Base-by-base conservation (phyloP, 345 rosid species). In the Linum tenue region DNA sequence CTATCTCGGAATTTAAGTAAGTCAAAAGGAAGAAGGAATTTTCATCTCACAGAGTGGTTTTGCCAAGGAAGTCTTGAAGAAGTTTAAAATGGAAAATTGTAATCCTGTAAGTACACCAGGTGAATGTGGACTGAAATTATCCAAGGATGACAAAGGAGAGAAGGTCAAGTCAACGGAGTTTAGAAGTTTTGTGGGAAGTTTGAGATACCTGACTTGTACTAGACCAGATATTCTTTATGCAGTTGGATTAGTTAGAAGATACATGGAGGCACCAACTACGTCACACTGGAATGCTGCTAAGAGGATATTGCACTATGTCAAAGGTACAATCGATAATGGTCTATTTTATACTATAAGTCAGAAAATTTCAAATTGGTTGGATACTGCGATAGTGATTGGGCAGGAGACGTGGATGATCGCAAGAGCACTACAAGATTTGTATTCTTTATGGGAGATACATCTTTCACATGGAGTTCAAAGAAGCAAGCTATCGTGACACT, bases 171-270 rank as follows among this genome's bases (percentile, higher is more conserved):
- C 67, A 43, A 64, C 57, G 39, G 11, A 40, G 22, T 64, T 43
- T 64, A 15, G n/a, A 51, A 51, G 59, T 16, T 5, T 43, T 1
- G 1, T 50, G 43, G 0, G 56, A 64, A 43, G 59, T 48, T 15
- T 64, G 31, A 14, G 57, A 14, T 48, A 64, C n/a, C 39, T 51
- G 11, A 17, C 5, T 3, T 50, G 39, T n/a, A 1, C 0, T 11
- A 43, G 3, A 36, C 5, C 67, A 2, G 36, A 64, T 55, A 55
- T 55, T 55, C 57, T 55, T 3, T 48, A 5, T 64, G 14, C 0
- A 64, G 67, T 64, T 64, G 67, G 39, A 64, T 17, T 64, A 7
- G n/a, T 50, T 5, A 64, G 3, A 0, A 5, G 67, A 4, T 48
- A 64, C 16, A 64, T 64, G 35, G 57, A 64, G 42, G 1, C 39